phyloP scores from a whole-genome alignment of 441 rosid species.

The Arabidopsis hybrid region DNA sequence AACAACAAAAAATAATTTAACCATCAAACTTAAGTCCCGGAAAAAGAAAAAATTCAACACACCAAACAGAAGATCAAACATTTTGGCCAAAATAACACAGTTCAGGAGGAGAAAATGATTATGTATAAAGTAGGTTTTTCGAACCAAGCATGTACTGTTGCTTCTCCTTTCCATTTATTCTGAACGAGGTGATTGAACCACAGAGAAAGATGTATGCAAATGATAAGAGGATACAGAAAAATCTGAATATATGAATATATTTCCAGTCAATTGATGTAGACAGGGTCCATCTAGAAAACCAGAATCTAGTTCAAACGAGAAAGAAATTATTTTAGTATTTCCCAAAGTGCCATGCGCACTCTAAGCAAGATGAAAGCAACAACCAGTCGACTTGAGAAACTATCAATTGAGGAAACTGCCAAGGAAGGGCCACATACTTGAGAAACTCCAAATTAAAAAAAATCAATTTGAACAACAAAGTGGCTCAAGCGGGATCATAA shows the following conservation, averaged over 20 bases:
- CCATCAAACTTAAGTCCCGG: background rate
- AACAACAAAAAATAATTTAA: conserved; percentile 15
- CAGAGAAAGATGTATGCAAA: conserved; percentile 13
- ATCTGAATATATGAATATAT: conserved; percentile 1
- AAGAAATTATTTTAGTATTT: too few species aligned
- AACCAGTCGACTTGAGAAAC: background rate
- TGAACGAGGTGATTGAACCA: background rate
- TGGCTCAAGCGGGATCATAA: background rate
- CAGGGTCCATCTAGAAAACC: too few species aligned
- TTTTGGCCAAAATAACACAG: background rate
- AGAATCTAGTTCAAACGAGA: too few species aligned
- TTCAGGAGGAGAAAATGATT: background rate
- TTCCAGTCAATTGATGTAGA: background rate
- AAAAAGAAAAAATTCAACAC: conserved; percentile 15
- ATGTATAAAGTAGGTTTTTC: background rate
- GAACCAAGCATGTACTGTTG: conserved; percentile 5
- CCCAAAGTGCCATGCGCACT: too few species aligned
- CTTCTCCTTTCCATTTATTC: background rate
- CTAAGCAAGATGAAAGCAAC: conserved; percentile 12
- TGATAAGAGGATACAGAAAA: conserved; percentile 16
- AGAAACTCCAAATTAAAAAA: conserved; percentile 4
- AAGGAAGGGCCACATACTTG: background rate
- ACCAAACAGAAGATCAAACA: conserved; percentile 21
- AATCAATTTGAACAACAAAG: conserved; percentile 6
- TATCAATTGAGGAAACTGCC: too few species aligned